Evolutionary conservation across 495 filamentous ascomycete genomes (phyloP), one percentile per base, ranked within the genome.

Genomic region (Hapsidospora chrysogenum): DNA sequence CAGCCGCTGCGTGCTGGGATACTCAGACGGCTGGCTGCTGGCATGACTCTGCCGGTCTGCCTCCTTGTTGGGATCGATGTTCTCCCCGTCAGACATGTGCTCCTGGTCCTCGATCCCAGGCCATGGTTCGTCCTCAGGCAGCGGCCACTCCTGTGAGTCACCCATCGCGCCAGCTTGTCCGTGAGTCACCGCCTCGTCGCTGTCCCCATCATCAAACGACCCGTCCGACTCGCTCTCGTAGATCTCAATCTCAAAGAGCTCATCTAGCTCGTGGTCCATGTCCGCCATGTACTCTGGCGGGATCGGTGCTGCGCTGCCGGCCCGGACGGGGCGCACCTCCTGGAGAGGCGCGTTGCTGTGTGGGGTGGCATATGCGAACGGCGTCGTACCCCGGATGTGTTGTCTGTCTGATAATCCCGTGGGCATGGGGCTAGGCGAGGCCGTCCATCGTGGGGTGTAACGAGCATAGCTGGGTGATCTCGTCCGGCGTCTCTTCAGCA

Each of bases 301-400:
- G 11, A 26, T 26, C 6, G 23, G 23, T 11, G 23, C 23, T 11
- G 31, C 36, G 14, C 31, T 32, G 15, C 27, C 30, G 13, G 31
- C 31, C 13, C 40, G 41, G 26, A 37, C 39, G 2, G 39, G 7
- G 10, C 44, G 36, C n/a, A 38, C 29, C 28, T 43, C 47, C 27
- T 38, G 29, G 22, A 40, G 47, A 9, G 61, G 60, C 6, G 53
- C 57, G 37, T 66, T 67, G 42, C 67, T 72, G 38, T 66, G 49
- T 6, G 71, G 71, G 5, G 71, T 76, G 1, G 63, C 64, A 31
- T 64, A 66, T 30, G 56, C 68, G 31, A 58, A 61, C 2, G 63
- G 66, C 0, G 68, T 70, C 2, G 53, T 57, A 4, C 51, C 49
- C 17, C 63, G 50, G 27, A 47, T 46, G 17, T 43, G 43, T 3